phyloP scores from a whole-genome alignment of 1,284 basidiomycete genomes.

The Macrocystidia cucumis region DNA sequence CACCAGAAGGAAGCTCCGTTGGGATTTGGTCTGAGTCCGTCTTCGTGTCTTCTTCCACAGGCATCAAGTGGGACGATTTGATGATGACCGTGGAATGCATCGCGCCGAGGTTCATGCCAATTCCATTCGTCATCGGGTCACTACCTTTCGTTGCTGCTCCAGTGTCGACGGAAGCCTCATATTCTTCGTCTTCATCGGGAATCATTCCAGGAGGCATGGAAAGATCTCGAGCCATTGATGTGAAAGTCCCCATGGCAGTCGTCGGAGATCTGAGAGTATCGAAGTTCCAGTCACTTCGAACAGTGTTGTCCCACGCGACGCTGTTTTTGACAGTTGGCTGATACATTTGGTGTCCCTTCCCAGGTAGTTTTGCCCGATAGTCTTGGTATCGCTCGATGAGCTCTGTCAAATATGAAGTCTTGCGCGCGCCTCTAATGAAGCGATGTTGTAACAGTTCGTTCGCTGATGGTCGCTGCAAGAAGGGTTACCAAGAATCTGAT shows the following conservation, averaged over 20 bases:
- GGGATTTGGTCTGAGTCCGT: too few relatives aligned
- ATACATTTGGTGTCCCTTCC: conserved; percentile 43
- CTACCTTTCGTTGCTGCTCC: conserved; percentile 58
- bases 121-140: conserved; percentile 29
- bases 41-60: not conserved
- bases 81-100: conserved; percentile 69
- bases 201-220: conserved; percentile 47
- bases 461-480: conserved; percentile 74
- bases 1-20: too few relatives aligned
- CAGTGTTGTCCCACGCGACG: conserved; percentile 56
- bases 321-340: conserved; percentile 50
- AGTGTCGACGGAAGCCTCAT: conserved; percentile 45
- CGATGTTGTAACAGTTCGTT: conserved; percentile 88
- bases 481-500: conserved; percentile 10
- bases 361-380: conserved; percentile 50
- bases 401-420: conserved; percentile 78
- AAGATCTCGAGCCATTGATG: conserved; percentile 59
- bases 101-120: conserved; percentile 47
- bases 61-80: conserved; percentile 26
- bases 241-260: conserved; percentile 67
- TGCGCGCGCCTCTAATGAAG: conserved; percentile 82
- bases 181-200: conserved; percentile 41
- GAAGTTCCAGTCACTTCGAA: conserved; percentile 93
- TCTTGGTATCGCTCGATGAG: conserved; percentile 82
- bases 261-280: conserved; percentile 80